Conservation (phyloP, 345 rosid genomes). For the Linum lewisii region DNA sequence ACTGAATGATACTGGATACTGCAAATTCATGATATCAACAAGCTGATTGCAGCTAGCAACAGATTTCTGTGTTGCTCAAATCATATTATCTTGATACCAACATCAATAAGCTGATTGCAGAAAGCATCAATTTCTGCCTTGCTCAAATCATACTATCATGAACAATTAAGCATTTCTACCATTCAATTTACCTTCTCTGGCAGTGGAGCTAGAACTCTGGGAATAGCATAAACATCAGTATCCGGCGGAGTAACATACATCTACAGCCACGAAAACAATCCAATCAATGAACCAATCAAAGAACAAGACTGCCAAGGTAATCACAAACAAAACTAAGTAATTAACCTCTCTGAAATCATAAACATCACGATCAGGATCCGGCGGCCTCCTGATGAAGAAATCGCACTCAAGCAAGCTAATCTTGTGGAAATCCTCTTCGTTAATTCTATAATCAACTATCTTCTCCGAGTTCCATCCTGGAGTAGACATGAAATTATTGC, state of each 20-base stretch:
- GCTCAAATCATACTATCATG: background rate
- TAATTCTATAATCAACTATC: slow-evolving; percentile 79
- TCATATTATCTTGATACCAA: too few species aligned
- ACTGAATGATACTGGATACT: too few species aligned
- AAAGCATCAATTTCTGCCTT: background rate
- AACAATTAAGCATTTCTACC: background rate
- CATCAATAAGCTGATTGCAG: too few species aligned
- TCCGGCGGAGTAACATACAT: slow-evolving; percentile 98
- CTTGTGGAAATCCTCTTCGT: slow-evolving; percentile 91
- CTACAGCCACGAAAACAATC: slow-evolving; percentile 27
- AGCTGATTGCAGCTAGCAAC: too few species aligned
- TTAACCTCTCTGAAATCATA: slow-evolving; percentile 91
- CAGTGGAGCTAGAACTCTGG: slow-evolving; percentile 81
- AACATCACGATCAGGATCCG: slow-evolving; percentile 87
- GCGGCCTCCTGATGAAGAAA: slow-evolving; percentile 89
- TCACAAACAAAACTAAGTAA: background rate
- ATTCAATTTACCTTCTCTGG: slow-evolving; percentile 60
- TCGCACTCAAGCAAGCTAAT: slow-evolving; percentile 80
- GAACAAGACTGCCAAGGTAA: background rate
- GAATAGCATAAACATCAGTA: slow-evolving; percentile 78
- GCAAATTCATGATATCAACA: too few species aligned
- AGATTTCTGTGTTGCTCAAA: too few species aligned
- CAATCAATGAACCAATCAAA: background rate
- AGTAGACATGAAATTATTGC: slow-evolving; percentile 65
- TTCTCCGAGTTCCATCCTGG: slow-evolving; percentile 84